These are phyloP conservation scores for Hypomyces rosellus DNA, from an alignment of 2,329 filamentous ascomycete species.

Conservation along the genomic window DNA sequence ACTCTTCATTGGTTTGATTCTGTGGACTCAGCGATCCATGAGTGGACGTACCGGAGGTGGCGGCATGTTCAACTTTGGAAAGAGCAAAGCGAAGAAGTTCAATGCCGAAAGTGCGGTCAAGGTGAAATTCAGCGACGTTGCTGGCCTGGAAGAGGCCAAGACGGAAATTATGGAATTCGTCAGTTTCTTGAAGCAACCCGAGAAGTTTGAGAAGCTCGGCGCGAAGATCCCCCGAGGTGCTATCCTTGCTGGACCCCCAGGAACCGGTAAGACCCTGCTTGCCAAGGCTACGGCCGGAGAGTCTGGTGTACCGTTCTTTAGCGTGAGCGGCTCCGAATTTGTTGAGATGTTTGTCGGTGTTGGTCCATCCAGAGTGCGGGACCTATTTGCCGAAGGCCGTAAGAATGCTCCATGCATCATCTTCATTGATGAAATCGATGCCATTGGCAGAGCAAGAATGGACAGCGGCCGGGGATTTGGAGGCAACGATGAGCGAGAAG, in stretches of 20 bases:
- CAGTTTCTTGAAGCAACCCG: slow-evolving; percentile 89
- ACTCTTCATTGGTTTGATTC: slow-evolving; percentile 74
- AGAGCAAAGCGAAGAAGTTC: slow-evolving; percentile 93
- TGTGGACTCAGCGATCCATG: slow-evolving; percentile 73
- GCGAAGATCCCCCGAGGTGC: slow-evolving; percentile 97
- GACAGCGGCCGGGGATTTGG: slow-evolving; percentile 68
- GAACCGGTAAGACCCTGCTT: slow-evolving; percentile 95
- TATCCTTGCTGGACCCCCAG: slow-evolving; percentile 93
- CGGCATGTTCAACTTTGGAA: slow-evolving; percentile 92
- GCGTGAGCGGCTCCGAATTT: slow-evolving; percentile 96
- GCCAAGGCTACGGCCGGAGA: slow-evolving; percentile 97
- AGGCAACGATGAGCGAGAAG: slow-evolving; percentile 95
- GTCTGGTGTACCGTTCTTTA: slow-evolving; percentile 95
- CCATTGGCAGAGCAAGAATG: slow-evolving; percentile 83
- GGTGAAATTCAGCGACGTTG: slow-evolving; percentile 94
- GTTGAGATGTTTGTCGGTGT: slow-evolving; percentile 99
- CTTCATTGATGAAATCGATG: slow-evolving; percentile 99
- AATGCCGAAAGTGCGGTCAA: slow-evolving; percentile 96
- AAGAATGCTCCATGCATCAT: slow-evolving; percentile 98
- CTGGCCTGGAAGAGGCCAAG: slow-evolving; percentile 97
- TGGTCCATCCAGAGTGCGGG: slow-evolving; percentile 87
- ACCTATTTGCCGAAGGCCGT: slow-evolving; percentile 87
- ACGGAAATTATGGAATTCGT: slow-evolving; percentile 99
- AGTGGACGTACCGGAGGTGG: slow-evolving; percentile 58
- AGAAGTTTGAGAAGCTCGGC: slow-evolving; percentile 85